These are phyloP conservation scores for Desmodesmus armatus DNA, from an alignment of 139 green algal species.

Conservation along the genomic window DNA sequence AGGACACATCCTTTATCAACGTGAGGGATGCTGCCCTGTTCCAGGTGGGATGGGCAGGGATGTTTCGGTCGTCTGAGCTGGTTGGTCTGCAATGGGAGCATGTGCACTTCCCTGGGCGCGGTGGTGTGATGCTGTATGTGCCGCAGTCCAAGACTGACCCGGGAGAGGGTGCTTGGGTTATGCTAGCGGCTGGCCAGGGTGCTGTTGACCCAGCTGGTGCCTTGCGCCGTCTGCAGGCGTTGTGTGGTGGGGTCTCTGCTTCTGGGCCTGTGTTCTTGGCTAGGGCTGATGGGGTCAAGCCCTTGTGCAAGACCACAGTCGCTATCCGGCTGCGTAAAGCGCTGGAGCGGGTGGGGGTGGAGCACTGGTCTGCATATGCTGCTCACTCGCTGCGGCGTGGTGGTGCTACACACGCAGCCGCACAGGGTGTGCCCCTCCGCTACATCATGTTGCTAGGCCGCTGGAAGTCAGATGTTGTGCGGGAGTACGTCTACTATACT, in stretches of 20 bases:
- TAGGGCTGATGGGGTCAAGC: too few species aligned
- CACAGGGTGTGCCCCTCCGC: neutral
- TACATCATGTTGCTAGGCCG: constrained; percentile 9
- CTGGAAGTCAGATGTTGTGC: constrained; percentile 34
- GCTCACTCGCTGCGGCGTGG: constrained; percentile 5
- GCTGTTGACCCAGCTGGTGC: neutral
- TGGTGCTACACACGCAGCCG: constrained; percentile 11
- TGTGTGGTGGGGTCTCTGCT: too few species aligned
- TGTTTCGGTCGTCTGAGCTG: constrained; percentile 16
- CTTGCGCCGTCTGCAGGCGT: neutral
- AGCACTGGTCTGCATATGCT: too few species aligned
- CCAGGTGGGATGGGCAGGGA: constrained; percentile 6
- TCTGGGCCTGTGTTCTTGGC: too few species aligned
- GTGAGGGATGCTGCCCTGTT: constrained; percentile 13
- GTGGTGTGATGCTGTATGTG: constrained; percentile 27
- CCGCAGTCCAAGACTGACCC: constrained; percentile 24
- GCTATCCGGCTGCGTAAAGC: too few species aligned
- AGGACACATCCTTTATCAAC: neutral
- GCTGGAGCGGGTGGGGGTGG: too few species aligned
- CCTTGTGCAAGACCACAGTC: too few species aligned
- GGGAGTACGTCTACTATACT: constrained; percentile 21
- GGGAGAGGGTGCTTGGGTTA: constrained; percentile 17
- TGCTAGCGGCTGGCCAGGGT: neutral
- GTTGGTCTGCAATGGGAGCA: constrained; percentile 10
- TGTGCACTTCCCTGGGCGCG: neutral